These are phyloP conservation scores for Blastobotrys aristatus DNA, from an alignment of 1,139 yeast genomes.

Conservation along the genomic window DNA sequence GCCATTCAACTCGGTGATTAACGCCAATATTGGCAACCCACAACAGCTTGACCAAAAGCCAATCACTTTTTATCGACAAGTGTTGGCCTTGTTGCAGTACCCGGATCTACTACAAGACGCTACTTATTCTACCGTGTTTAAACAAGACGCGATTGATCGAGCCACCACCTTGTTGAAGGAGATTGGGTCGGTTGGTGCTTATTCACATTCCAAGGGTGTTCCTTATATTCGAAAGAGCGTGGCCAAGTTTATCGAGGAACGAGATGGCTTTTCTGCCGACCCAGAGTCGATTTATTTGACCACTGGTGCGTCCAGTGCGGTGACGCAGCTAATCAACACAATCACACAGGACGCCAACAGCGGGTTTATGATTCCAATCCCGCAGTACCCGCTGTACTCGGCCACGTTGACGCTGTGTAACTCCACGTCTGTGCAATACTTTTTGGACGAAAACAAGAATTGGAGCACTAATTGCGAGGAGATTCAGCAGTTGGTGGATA, in stretches of 20 bases:
- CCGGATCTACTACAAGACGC: slow-evolving; percentile 56
- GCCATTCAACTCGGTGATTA: slow-evolving; percentile 73
- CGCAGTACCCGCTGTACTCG: slow-evolving; percentile 94
- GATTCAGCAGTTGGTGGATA: slow-evolving; percentile 52
- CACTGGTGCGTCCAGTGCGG: slow-evolving; percentile 93
- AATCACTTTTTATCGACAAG: slow-evolving; percentile 91
- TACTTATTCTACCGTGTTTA: slow-evolving; percentile 40
- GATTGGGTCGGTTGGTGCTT: slow-evolving; percentile 87
- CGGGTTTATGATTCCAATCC: slow-evolving; percentile 92
- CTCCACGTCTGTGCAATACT: slow-evolving; percentile 83
- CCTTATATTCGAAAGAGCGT: slow-evolving; percentile 64
- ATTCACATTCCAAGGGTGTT: slow-evolving; percentile 89
- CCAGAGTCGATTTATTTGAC: slow-evolving; percentile 77
- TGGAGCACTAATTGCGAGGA: slow-evolving; percentile 81
- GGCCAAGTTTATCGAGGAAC: slow-evolving; percentile 66
- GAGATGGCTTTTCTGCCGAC: slow-evolving; percentile 64
- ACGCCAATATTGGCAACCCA: slow-evolving; percentile 95
- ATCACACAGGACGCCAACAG: slow-evolving; percentile 60
- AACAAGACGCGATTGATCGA: slow-evolving; percentile 67
- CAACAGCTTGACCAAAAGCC: slow-evolving; percentile 95
- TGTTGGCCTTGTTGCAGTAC: slow-evolving; percentile 75
- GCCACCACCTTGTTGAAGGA: slow-evolving; percentile 56
- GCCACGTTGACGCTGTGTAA: slow-evolving; percentile 82
- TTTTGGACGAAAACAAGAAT: slow-evolving; percentile 65
- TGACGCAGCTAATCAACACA: slow-evolving; percentile 65